Evolutionary conservation across 768 basidiomycete genomes (phyloP).

Genomic region (Paxillus ammoniavirescens): DNA sequence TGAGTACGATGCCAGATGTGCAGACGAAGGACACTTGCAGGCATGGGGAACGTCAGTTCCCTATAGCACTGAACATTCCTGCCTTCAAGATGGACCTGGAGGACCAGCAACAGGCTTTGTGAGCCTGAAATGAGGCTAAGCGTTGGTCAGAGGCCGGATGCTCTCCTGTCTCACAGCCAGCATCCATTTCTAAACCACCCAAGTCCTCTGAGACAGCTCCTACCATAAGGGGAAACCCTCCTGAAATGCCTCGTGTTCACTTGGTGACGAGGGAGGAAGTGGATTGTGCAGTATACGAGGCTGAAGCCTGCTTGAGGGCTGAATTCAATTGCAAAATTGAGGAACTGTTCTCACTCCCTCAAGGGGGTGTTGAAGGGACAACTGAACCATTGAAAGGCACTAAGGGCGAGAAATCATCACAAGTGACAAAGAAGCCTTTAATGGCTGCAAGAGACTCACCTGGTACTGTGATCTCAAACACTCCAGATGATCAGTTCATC

Average conservation of each 20-base stretch:
- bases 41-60: no score
- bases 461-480: not conserved
- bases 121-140: not conserved
- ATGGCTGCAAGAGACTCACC: not conserved
- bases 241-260: no score
- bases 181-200: no score
- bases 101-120: not conserved
- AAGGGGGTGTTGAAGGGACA: not conserved
- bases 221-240: no score
- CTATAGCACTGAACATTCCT: no score
- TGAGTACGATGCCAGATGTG: no score
- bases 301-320: not conserved
- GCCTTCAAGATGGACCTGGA: not conserved
- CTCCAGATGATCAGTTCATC: not conserved
- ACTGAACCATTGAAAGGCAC: not conserved
- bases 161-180: not conserved
- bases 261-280: not conserved
- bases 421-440: no score
- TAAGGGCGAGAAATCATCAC: no score
- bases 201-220: no score
- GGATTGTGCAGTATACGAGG: not conserved
- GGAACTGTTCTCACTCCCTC: not conserved
- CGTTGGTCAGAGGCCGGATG: not conserved
- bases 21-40: no score
- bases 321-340: not conserved